phyloP scores from a whole-genome alignment of 768 basidiomycete genomes.

The Rhizopogon salebrosus region DNA sequence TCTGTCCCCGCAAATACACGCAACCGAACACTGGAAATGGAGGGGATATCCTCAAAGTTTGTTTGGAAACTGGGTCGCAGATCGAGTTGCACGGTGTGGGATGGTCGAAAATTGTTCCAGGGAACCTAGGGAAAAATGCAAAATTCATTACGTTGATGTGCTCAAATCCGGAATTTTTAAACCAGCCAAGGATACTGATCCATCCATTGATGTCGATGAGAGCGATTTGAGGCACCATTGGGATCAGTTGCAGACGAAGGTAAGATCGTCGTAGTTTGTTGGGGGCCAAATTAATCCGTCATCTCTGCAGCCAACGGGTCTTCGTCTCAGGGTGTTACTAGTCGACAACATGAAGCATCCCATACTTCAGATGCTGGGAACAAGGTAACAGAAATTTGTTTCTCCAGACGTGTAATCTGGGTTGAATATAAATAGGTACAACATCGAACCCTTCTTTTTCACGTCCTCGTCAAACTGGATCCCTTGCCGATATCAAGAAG shows the following conservation, averaged over 20 bases:
- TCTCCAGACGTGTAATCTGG: neutral
- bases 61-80: conserved; percentile 44
- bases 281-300: neutral
- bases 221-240: conserved; percentile 14
- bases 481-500: conserved; percentile 51
- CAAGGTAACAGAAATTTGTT: conserved; percentile 29
- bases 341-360: conserved; percentile 41
- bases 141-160: conserved; percentile 35
- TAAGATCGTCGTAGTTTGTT: neutral
- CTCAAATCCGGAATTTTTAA: conserved; percentile 30
- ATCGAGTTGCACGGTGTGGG: conserved; percentile 25
- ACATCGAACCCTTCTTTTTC: conserved; percentile 53
- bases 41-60: conserved; percentile 37
- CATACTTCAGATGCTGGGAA: conserved; percentile 45
- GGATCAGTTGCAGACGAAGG: conserved; percentile 13
- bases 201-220: conserved; percentile 5
- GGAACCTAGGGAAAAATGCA: neutral
- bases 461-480: conserved; percentile 54
- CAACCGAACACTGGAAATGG: conserved; percentile 12
- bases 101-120: conserved; percentile 11
- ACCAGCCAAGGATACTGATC: neutral
- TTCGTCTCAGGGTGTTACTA: conserved; percentile 29
- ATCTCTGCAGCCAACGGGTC: conserved; percentile 9
- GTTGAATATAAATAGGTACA: conserved; percentile 26
- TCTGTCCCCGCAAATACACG: neutral